These are phyloP conservation scores for Dunaliella sp. DNA, from an alignment of 139 green algal genomes.

Conservation along the genomic window DNA sequence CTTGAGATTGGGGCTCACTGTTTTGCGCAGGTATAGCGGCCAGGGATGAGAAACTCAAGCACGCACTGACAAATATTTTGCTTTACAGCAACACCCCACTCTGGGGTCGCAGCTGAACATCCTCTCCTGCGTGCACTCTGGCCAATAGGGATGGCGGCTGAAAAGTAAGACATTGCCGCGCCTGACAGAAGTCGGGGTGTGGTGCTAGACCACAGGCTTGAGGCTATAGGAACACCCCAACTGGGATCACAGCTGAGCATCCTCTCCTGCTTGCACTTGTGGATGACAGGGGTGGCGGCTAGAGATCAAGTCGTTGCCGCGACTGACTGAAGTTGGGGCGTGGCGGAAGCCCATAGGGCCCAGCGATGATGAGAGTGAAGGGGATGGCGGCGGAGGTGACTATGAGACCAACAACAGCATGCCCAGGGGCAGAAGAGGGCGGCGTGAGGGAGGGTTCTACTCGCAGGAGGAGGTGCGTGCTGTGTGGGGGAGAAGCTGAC, in stretches of 20 bases:
- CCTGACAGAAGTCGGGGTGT: slow-evolving; percentile 56
- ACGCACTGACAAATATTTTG: no score
- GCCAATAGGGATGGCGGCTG: slow-evolving; percentile 67
- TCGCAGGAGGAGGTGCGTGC: slow-evolving; percentile 47
- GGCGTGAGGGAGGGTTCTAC: slow-evolving; percentile 58
- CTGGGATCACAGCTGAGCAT: no score
- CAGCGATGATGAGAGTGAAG: neutral
- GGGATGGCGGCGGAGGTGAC: neutral
- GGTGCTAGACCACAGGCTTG: slow-evolving; percentile 24
- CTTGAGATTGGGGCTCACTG: no score
- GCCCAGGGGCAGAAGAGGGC: neutral
- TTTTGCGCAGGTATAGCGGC: no score
- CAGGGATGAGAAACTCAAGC: no score
- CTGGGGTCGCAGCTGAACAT: no score
- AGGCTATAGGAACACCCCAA: no score
- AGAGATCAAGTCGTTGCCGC: slow-evolving; percentile 49
- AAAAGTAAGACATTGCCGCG: slow-evolving; percentile 49
- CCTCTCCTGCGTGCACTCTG: no score
- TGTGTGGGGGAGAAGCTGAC: no score
- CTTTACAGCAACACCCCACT: no score
- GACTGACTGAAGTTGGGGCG: slow-evolving; percentile 53
- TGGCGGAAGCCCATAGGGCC: slow-evolving; percentile 30
- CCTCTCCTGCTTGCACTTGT: no score
- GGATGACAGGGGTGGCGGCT: slow-evolving; percentile 67
- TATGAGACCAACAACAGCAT: neutral